Evolutionary conservation across 2,329 filamentous ascomycete genomes (phyloP).

Genomic region (Epichloe hybrida): DNA sequence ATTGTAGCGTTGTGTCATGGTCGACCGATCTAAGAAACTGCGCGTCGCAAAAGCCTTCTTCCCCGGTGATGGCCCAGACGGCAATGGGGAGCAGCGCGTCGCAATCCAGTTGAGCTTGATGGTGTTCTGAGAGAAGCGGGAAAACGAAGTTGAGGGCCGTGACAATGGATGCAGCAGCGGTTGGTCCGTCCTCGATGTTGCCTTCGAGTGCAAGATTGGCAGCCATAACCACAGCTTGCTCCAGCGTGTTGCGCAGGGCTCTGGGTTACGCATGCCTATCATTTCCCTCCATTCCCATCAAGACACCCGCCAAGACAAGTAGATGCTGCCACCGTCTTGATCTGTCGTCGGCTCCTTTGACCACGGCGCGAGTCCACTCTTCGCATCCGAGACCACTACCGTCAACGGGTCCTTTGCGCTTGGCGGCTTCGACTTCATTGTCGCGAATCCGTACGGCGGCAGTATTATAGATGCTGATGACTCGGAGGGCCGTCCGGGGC

Average conservation of each 20-base stretch:
- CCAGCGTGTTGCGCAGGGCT: slow-evolving; percentile 51
- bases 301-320: slow-evolving; percentile 63
- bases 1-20: slow-evolving; percentile 44
- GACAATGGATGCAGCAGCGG: slow-evolving; percentile 41
- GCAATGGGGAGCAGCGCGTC: slow-evolving; percentile 57
- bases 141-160: slow-evolving; percentile 69
- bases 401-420: slow-evolving; percentile 16
- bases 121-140: slow-evolving; percentile 49
- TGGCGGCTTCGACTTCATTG: slow-evolving; percentile 28
- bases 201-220: slow-evolving; percentile 59
- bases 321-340: slow-evolving; percentile 69
- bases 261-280: slow-evolving; percentile 50
- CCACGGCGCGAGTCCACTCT: slow-evolving; percentile 42
- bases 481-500: slow-evolving; percentile 47
- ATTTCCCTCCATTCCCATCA: slow-evolving; percentile 61
- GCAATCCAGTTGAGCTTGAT: slow-evolving; percentile 48
- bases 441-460: slow-evolving; percentile 43
- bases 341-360: slow-evolving; percentile 42
- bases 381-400: slow-evolving; percentile 34
- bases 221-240: slow-evolving; percentile 60
- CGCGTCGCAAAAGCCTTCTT: slow-evolving; percentile 61
- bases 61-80: slow-evolving; percentile 52
- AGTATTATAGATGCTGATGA: slow-evolving; percentile 60
- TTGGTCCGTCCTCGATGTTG: slow-evolving; percentile 23
- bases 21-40: slow-evolving; percentile 62